Base-by-base conservation (phyloP, 1,139 yeast species). In the Taphrina deformans region DNA sequence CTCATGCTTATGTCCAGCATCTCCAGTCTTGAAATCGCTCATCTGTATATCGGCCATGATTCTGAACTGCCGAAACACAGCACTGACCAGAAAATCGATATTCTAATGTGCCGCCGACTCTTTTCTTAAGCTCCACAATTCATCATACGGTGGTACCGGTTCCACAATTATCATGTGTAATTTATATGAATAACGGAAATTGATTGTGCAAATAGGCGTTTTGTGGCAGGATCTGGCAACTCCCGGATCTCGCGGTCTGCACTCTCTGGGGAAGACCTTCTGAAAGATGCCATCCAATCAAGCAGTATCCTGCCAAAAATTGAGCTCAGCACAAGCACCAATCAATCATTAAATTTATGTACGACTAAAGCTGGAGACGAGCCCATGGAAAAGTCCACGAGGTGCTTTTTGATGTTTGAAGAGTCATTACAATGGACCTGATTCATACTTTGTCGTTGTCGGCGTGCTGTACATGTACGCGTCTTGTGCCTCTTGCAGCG, bases 151-250 rank as follows among this genome's bases (percentile, higher is more conserved):
- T 44, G 48, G 48, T 21, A 2, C 27, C 27, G 48, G 24, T 44
- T 44, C 48, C 48, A 44, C 48, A 44, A 7, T 44, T 44, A 7
- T 27, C 24, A 44, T 44, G 48, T 44, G 48, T 44, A 44, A 44
- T 44, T 44, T 44, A 10, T 44, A 44, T 44, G 48, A 21, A 23
- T 44, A 21, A 44, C 48, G 48, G 27, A 44, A 44, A 44, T 23
- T 44, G 48, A 44, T 44, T 21, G 48, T 21, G 48, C 48, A 44
- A 21, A 44, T 27, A 7, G 27, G 48, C 48, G 27, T 21, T 44
- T 21, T 21, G 48, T 44, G 48, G 48, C 48, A 44, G 48, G 27
- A 44, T n/a, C 7, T 44, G 48, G 41, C 41, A 38, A n/a, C n/a
- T 38, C 9, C 40, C 40, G 12, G 16, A 14, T 9, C 3, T 14